phyloP scores from a whole-genome alignment of 2,329 filamentous ascomycete genomes.

The Diplodia scrobiculata region DNA sequence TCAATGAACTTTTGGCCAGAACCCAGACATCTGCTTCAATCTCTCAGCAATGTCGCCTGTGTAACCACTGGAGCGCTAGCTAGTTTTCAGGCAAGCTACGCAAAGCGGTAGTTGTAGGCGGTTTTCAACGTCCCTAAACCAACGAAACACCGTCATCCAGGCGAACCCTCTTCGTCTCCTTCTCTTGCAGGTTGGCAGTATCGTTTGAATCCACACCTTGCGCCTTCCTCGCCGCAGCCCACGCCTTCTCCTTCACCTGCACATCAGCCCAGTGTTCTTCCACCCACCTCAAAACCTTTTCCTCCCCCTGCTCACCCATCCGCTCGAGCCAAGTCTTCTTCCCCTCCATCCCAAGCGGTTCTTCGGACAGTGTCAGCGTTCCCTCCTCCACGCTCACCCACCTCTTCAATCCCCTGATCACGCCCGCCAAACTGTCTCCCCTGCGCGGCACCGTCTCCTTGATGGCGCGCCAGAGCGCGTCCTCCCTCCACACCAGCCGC shows the following conservation, averaged over 20 bases:
- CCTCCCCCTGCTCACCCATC: conserved; percentile 29
- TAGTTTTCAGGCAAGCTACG: neutral
- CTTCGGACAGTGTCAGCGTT: conserved; percentile 32
- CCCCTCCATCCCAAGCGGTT: conserved; percentile 28
- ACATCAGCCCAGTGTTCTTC: conserved; percentile 38
- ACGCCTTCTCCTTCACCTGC: conserved; percentile 38
- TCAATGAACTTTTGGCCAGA: neutral
- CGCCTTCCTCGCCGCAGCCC: neutral
- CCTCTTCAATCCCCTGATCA: conserved; percentile 39
- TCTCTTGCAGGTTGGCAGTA: neutral
- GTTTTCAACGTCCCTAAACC: neutral
- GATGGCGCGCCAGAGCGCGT: conserved; percentile 50
- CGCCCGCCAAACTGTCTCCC: conserved; percentile 34
- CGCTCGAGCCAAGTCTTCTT: conserved; percentile 35
- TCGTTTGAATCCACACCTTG: neutral
- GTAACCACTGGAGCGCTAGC: no score
- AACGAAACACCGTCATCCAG: neutral
- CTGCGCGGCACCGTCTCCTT: conserved; percentile 44
- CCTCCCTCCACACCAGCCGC: conserved; percentile 45
- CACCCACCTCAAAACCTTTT: conserved; percentile 37
- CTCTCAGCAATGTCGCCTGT: neutral
- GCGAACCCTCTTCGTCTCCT: neutral
- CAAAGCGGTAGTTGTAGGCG: neutral
- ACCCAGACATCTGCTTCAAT: neutral
- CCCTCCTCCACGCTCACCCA: conserved; percentile 41